Conservation (phyloP, 345 rosid species). For the Erodium maritimum region DNA sequence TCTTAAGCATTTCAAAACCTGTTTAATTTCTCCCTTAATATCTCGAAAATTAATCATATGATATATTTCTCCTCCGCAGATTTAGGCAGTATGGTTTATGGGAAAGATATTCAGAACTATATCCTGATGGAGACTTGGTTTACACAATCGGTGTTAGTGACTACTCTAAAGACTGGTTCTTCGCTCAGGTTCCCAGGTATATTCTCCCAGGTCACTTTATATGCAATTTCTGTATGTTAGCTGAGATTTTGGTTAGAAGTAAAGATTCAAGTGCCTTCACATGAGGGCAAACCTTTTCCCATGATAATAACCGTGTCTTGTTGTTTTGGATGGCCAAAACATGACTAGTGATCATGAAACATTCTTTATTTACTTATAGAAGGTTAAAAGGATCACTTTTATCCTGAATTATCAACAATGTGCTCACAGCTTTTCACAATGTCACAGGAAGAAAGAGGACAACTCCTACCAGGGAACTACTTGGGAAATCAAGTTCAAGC, state of each 20-base stretch:
- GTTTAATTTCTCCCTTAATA: too few relatives aligned
- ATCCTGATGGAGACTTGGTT: constrained; percentile 57
- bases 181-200: constrained; percentile 72
- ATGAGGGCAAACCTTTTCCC: neutral
- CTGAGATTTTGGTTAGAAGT: neutral
- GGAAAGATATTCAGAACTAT: constrained; percentile 77
- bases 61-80: constrained; percentile 16
- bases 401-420: too few relatives aligned
- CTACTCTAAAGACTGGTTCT: constrained; percentile 69
- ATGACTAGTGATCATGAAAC: too few relatives aligned
- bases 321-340: too few relatives aligned
- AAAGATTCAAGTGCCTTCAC: neutral
- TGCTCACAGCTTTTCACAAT: neutral
- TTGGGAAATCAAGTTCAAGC: constrained; percentile 55
- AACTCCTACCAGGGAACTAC: constrained; percentile 45
- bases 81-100: constrained; percentile 90
- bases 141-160: constrained; percentile 50
- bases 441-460: constrained; percentile 34
- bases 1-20: neutral
- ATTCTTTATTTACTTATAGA: too few relatives aligned
- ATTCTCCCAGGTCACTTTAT: neutral
- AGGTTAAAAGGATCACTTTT: too few relatives aligned
- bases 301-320: too few relatives aligned
- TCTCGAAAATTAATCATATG: too few relatives aligned
- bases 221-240: neutral